Evolutionary conservation across 169 alveolate species (phyloP).

Genomic region (Plasmodium yoelii): DNA sequence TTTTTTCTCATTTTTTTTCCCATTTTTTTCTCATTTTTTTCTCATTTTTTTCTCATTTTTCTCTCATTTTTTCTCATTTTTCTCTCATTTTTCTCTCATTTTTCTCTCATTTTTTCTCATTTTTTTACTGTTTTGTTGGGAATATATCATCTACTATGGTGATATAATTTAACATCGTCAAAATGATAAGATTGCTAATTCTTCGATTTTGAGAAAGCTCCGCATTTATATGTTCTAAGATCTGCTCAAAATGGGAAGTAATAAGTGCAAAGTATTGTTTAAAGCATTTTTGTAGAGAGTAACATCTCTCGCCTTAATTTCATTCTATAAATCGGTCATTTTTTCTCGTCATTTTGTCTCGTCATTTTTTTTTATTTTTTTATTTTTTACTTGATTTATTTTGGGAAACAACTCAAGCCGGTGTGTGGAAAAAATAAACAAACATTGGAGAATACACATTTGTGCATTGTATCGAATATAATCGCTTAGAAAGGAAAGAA

Average conservation of each 20-base stretch:
- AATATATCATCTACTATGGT: constrained; percentile 37
- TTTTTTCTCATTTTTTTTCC: too few relatives aligned
- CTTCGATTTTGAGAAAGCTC: constrained; percentile 9
- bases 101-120: too few relatives aligned
- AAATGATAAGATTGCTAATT: constrained; percentile 22
- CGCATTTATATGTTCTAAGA: constrained; percentile 28
- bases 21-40: too few relatives aligned
- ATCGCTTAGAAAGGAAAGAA: neutral
- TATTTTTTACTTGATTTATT: constrained; percentile 32
- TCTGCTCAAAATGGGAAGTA: constrained; percentile 3
- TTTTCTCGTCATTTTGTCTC: neutral
- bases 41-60: too few relatives aligned
- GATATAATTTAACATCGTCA: constrained; percentile 44
- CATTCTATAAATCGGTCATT: too few relatives aligned
- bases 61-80: too few relatives aligned
- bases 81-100: too few relatives aligned
- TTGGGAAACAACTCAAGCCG: constrained; percentile 44
- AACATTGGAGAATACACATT: constrained; percentile 30
- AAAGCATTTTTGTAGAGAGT: too few relatives aligned
- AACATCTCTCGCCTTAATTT: too few relatives aligned
- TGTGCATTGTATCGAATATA: constrained; percentile 28
- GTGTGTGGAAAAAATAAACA: constrained; percentile 46
- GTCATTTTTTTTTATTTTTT: neutral
- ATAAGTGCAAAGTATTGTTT: neutral
- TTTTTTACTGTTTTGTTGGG: constrained; percentile 18